Conservation (phyloP, 2,329 filamentous ascomycete species). For the Microthyrium microscopicum region DNA sequence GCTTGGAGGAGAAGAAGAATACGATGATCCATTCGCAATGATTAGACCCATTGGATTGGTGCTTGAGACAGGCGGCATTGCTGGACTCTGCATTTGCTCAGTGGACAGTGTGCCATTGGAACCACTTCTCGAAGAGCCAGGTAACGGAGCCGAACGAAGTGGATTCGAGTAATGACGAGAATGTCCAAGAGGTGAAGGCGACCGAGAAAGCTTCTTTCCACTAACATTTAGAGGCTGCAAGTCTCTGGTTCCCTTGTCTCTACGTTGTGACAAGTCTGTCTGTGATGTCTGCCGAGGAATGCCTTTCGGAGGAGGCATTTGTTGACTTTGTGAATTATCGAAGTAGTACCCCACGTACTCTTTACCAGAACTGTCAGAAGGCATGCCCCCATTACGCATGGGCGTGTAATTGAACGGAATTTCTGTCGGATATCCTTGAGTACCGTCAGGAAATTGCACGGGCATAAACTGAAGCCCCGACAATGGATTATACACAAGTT, state of each 20-base stretch:
- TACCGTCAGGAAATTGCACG: conserved; percentile 4
- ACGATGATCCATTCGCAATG: conserved; percentile 24
- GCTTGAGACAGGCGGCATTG: conserved; percentile 15
- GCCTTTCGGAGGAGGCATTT: conserved; percentile 13
- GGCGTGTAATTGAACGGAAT: conserved; percentile 1
- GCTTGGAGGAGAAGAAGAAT: neutral
- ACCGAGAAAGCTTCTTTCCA: conserved; percentile 19
- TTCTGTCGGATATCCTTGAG: conserved; percentile 5
- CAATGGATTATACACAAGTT: conserved; percentile 22
- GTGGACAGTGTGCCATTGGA: neutral
- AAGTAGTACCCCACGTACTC: conserved; percentile 35
- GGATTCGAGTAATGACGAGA: conserved; percentile 16
- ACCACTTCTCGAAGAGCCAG: neutral
- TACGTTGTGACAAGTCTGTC: conserved; percentile 24
- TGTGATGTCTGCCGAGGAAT: conserved; percentile 18
- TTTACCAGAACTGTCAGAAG: conserved; percentile 24
- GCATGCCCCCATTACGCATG: neutral
- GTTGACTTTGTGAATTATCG: conserved; percentile 25
- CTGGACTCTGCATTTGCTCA: conserved; percentile 12
- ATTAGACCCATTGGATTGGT: too few relatives aligned
- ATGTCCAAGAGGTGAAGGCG: conserved; percentile 29
- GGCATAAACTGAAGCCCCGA: neutral
- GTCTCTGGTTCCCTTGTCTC: conserved; percentile 18
- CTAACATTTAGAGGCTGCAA: conserved; percentile 3
- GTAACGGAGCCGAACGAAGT: conserved; percentile 1